Conservation (phyloP, 2,329 filamentous ascomycete species). For the Cladosporium sp. region DNA sequence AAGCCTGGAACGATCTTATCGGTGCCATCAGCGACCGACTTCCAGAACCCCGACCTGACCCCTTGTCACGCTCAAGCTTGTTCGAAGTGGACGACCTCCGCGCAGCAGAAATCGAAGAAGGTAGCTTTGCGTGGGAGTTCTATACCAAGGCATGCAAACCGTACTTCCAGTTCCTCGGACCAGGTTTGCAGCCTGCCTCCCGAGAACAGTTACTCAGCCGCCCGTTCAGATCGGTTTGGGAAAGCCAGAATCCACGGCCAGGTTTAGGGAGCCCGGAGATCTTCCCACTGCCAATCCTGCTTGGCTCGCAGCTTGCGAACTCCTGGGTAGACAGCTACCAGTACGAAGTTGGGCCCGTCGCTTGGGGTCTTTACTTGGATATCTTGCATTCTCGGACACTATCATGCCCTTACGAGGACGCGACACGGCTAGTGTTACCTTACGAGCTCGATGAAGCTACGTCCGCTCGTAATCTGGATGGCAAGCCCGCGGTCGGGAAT, state of each 20-base stretch:
- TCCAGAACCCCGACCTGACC: not conserved
- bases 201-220: not conserved
- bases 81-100: not conserved
- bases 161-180: not conserved
- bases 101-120: not conserved
- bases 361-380: not conserved
- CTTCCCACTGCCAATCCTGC: constrained; percentile 1
- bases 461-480: not conserved
- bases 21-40: not conserved
- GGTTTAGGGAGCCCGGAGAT: not conserved
- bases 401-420: not conserved
- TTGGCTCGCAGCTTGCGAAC: not conserved
- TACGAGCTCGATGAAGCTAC: not conserved
- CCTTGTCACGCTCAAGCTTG: not conserved
- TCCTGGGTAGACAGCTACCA: not conserved
- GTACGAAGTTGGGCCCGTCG: not conserved
- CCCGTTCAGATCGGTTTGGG: not conserved
- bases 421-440: not conserved
- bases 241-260: not conserved
- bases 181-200: not conserved
- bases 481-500: not conserved
- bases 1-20: not conserved
- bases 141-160: not conserved
- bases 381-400: not conserved
- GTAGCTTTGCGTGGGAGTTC: not conserved